Evolutionary conservation across 495 filamentous ascomycete species (phyloP).

Genomic region (Penicillium turbatum): DNA sequence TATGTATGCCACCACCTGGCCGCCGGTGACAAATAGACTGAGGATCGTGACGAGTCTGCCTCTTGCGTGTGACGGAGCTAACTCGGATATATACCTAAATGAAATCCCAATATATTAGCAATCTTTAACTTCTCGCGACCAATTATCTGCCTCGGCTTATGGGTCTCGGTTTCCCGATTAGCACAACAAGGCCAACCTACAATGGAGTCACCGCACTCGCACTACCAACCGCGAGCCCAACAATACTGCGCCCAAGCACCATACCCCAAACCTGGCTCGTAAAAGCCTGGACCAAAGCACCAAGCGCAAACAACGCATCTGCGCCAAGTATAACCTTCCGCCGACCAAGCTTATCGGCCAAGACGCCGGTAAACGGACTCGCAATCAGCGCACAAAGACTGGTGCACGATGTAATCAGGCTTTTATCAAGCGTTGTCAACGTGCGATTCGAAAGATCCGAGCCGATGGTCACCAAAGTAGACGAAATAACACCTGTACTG

Average conservation of each 20-base stretch:
- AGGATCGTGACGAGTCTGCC: slow-evolving; percentile 75
- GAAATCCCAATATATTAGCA: not conserved
- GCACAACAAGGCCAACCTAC: slow-evolving; percentile 34
- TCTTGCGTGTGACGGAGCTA: slow-evolving; percentile 69
- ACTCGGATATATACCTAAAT: slow-evolving; percentile 70
- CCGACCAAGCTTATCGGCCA: slow-evolving; percentile 72
- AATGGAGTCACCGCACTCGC: slow-evolving; percentile 80
- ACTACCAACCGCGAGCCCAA: slow-evolving; percentile 77
- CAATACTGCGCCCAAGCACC: slow-evolving; percentile 73
- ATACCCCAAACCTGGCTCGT: slow-evolving; percentile 61
- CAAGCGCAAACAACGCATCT: slow-evolving; percentile 72
- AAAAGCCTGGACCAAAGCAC: slow-evolving; percentile 66
- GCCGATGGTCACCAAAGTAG: slow-evolving; percentile 75
- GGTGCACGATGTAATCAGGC: slow-evolving; percentile 77
- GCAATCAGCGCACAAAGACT: slow-evolving; percentile 74
- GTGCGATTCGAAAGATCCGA: slow-evolving; percentile 64
- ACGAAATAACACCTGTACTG: slow-evolving; percentile 88
- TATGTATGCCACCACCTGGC: slow-evolving; percentile 82
- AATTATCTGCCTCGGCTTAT: not conserved
- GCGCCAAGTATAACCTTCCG: slow-evolving; percentile 72
- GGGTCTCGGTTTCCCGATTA: too few relatives aligned
- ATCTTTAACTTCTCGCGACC: not conserved
- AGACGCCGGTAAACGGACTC: slow-evolving; percentile 67
- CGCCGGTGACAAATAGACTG: slow-evolving; percentile 75
- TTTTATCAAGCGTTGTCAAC: slow-evolving; percentile 74